Base-by-base conservation (phyloP, 805 yeast species). In the Ogataea degrootiae region DNA sequence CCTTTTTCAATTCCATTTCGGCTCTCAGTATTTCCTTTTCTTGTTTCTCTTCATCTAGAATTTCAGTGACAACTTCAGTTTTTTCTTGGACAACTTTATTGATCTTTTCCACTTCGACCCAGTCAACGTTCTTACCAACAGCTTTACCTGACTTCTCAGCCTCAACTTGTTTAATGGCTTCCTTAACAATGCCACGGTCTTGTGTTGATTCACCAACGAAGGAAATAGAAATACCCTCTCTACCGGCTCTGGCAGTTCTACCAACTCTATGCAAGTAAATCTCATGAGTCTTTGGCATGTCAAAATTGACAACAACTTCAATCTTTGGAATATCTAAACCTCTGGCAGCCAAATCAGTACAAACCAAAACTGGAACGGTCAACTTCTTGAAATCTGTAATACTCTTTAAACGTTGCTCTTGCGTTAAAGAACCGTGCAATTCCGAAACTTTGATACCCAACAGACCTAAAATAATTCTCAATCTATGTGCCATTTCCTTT, bases 261-360 rank as follows among this genome's bases (percentile, higher is more conserved):
- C 99, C 99, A 50, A 94, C 97, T 75, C 99, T 86, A 71, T 94
- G 99, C 60, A 94, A 74, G 67, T 94, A 94, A 36, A 92, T 79
- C 55, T 94, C 99, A 60, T 87, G 84, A 31, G 87, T 75, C 66
- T 88, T 87, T 43, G 99, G 99, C 95, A 94, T 88, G 63, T 94
- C 99, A 67, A 76, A 94, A 69, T 94, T 94, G 61, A 94, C 79
- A 41, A 94, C 99, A 50, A 85, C 82, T 66, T 91, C 98, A 65
- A 94, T 91, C 69, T 92, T 92, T 52, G 98, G 98, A 62, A 94
- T 94, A 85, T 94, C 99, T 64, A 94, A 77, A 77, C 99, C 99
- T 80, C 99, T 87, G 29, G 99, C 92, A 2, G 99, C 99, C 66
- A 94, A 78, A 77, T 94, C 99, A 0, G 99, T 94, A 83, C 98